A percentile compares a stretch with the other conserved stretches of the same genome.
These are phyloP conservation scores for Pyrenochaeta sp. DNA, from an alignment of 2,329 filamentous ascomycete species.

Conservation along the genomic window DNA sequence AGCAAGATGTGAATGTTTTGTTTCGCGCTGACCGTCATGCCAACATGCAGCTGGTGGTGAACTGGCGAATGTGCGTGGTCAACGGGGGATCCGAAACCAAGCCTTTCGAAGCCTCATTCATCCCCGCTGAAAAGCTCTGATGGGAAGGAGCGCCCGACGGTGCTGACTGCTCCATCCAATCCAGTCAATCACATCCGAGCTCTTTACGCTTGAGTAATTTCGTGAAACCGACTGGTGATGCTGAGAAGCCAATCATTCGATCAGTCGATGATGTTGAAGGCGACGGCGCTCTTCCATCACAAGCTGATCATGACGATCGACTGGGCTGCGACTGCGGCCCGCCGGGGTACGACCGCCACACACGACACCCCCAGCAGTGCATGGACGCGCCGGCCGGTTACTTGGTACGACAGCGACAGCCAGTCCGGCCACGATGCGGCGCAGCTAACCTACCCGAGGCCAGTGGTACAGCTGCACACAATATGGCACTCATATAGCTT, in stretches of 20 bases:
- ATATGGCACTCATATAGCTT: conserved; percentile 8
- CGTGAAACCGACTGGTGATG: conserved; percentile 20
- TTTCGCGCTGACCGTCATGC: conserved; percentile 9
- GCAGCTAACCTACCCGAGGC: conserved; percentile 13
- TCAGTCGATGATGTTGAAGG: neutral
- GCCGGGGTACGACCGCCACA: conserved; percentile 6
- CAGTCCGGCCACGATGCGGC: conserved; percentile 27
- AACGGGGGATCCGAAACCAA: conserved; percentile 18
- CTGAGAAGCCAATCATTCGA: conserved; percentile 15
- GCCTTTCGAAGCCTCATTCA: conserved; percentile 7
- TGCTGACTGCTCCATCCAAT: conserved; percentile 7
- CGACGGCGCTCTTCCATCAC: conserved; percentile 15
- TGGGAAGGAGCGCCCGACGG: conserved; percentile 4
- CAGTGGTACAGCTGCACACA: conserved; percentile 18
- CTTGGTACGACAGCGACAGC: conserved; percentile 9
- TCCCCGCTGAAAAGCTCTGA: conserved; percentile 17
- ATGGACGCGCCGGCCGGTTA: conserved; percentile 15
- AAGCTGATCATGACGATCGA: conserved; percentile 17
- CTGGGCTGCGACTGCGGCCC: conserved; percentile 14
- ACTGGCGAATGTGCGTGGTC: conserved; percentile 8
- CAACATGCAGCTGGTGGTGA: conserved; percentile 2
- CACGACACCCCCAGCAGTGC: conserved; percentile 12
- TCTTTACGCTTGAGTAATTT: conserved; percentile 11
- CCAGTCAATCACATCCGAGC: conserved; percentile 10
- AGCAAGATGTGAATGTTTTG: neutral